Percentiles rank a stretch among this genome's conserved stretches.
These are phyloP conservation scores for Apiospora koreana DNA, from an alignment of 2,329 filamentous ascomycete genomes.

Conservation along the genomic window DNA sequence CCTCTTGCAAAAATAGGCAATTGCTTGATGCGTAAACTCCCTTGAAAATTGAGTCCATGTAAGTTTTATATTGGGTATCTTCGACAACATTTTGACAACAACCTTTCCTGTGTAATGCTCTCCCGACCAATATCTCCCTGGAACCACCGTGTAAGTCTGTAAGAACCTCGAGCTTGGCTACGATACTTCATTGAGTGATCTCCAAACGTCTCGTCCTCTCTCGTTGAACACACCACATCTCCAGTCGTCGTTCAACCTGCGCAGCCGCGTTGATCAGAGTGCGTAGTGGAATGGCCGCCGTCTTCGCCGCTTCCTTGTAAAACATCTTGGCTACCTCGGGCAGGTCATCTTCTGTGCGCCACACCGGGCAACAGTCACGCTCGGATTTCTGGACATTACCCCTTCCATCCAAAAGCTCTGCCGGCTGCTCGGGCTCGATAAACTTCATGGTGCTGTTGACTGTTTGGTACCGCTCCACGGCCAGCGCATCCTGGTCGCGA, in stretches of 20 bases:
- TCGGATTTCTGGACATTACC: neutral
- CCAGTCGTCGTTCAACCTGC: constrained; percentile 38
- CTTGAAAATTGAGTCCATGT: neutral
- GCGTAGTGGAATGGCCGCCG: constrained; percentile 36
- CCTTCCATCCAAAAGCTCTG: constrained; percentile 12
- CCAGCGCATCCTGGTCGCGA: constrained; percentile 3
- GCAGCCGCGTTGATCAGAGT: constrained; percentile 37
- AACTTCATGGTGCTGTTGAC: constrained; percentile 21
- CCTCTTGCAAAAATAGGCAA: neutral
- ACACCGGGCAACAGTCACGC: constrained; percentile 32
- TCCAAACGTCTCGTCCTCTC: constrained; percentile 25
- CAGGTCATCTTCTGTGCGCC: constrained; percentile 43
- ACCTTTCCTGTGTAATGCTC: neutral
- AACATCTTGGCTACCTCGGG: constrained; percentile 41
- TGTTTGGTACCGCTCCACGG: constrained; percentile 22
- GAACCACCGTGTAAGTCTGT: neutral
- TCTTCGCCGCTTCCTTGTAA: constrained; percentile 42
- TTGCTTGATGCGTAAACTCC: too few relatives aligned
- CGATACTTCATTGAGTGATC: constrained; percentile 1
- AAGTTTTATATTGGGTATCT: neutral
- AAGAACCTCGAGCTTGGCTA: neutral
- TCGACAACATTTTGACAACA: neutral
- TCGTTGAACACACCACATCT: constrained; percentile 34
- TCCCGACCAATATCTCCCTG: neutral
- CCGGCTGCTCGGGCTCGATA: constrained; percentile 16